These are phyloP conservation scores for Mrakia gelida DNA, from an alignment of 768 basidiomycete species.

Conservation along the genomic window DNA sequence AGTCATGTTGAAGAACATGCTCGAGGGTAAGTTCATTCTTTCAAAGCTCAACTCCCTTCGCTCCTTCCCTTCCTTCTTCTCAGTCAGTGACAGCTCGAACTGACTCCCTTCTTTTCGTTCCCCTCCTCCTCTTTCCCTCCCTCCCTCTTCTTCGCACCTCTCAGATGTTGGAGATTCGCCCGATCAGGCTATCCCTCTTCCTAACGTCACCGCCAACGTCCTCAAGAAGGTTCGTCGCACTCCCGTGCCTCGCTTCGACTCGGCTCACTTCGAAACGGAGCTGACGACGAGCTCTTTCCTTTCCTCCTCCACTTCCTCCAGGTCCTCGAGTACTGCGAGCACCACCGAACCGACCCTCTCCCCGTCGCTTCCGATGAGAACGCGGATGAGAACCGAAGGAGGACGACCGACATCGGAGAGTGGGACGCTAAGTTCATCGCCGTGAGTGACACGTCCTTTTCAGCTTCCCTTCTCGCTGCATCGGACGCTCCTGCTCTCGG, in stretches of 20 bases:
- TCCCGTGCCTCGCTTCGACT: background rate
- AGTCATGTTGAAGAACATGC: slow-evolving; percentile 99
- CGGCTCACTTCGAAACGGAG: background rate
- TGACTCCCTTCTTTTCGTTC: background rate
- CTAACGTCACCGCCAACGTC: slow-evolving; percentile 87
- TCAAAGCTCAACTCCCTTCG: slow-evolving; percentile 26
- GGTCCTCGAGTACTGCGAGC: slow-evolving; percentile 99
- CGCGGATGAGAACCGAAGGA: slow-evolving; percentile 84
- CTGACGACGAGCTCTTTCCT: slow-evolving; percentile 11
- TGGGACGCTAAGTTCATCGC: slow-evolving; percentile 85
- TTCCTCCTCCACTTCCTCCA: slow-evolving; percentile 43
- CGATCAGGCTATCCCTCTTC: slow-evolving; percentile 88
- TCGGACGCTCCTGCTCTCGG: background rate
- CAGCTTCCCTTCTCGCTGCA: background rate
- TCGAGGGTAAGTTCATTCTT: slow-evolving; percentile 82
- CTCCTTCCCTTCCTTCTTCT: background rate
- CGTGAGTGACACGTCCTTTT: background rate
- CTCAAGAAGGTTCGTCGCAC: slow-evolving; percentile 74
- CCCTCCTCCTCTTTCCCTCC: background rate
- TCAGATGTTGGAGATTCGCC: slow-evolving; percentile 82
- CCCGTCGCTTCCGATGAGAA: slow-evolving; percentile 74
- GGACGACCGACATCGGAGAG: slow-evolving; percentile 96
- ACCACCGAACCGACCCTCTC: slow-evolving; percentile 95
- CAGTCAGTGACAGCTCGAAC: background rate
- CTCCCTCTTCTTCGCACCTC: background rate